Conservation (phyloP, 805 yeast genomes). For the Phaffomyces opuntiae region DNA sequence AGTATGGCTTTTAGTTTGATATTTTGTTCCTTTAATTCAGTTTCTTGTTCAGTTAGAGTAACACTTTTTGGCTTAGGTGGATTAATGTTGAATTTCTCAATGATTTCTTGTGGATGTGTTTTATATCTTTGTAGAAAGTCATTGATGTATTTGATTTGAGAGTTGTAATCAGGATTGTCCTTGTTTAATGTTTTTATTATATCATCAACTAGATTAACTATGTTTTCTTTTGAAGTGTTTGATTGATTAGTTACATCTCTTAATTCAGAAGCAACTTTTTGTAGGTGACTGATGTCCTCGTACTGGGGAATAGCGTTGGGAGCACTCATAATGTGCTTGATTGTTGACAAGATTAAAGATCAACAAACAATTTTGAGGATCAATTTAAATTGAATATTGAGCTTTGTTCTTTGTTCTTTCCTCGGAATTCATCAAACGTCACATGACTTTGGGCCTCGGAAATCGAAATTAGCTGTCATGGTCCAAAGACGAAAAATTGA, state of each 20-base stretch:
- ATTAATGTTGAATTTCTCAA: neutral
- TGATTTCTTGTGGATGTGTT: neutral
- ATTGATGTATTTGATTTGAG: conserved; percentile 4
- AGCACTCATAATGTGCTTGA: neutral
- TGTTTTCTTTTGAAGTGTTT: conserved; percentile 8
- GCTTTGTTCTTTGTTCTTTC: neutral
- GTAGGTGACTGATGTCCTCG: conserved; percentile 18
- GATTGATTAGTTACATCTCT: conserved; percentile 1
- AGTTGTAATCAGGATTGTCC: conserved; percentile 4
- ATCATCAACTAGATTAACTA: conserved; percentile 13
- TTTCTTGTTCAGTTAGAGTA: conserved; percentile 1
- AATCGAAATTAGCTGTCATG: no score
- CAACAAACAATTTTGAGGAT: neutral
- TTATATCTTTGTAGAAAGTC: conserved; percentile 7
- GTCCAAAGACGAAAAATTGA: no score
- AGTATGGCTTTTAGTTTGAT: conserved; percentile 10
- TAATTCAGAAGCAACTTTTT: conserved; percentile 10
- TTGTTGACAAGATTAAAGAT: neutral
- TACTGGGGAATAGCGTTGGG: conserved; percentile 16
- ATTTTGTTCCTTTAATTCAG: conserved; percentile 12
- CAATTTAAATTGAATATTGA: neutral
- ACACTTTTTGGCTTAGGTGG: neutral
- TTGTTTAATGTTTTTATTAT: conserved; percentile 13
- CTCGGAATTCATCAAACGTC: no score
- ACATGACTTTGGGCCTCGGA: no score